Base-by-base conservation (phyloP, 495 filamentous ascomycete species). In the Xylaria curta region DNA sequence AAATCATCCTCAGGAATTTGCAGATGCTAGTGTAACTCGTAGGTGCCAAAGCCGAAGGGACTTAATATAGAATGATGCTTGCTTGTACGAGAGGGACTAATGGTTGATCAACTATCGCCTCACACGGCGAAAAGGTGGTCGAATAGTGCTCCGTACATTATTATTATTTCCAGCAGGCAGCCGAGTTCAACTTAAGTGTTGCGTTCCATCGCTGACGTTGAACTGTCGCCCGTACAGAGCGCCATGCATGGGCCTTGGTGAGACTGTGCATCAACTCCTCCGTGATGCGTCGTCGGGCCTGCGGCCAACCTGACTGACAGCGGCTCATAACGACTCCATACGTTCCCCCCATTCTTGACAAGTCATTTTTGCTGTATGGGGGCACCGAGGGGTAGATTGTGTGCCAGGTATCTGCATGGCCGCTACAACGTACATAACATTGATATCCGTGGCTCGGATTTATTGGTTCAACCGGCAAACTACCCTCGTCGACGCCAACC, bases 391-490 rank as follows among this genome's bases (percentile, higher is more conserved):
- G 56, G 44, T n/a, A 62, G 44, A 42, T 19, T 51, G 31, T 60
- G 42, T 69, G 56, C 42, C 53, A 54, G 15, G n/a, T 38, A 56
- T 68, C 36, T 58, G 66, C 65, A 67, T 67, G 49, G 49, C 65
- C 65, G 40, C 53, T 59, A 68, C 66, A 58, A 46, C 53, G 49
- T 60, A 68, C 68, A 70, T 70, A 71, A 59, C 69, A 75, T 66
- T 64, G 73, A 74, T 74, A 74, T 76, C 77, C 77, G 77, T 76
- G 77, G 77, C 75, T 74, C 72, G 73, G 73, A 59, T 72, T 71
- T 69, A 77, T 79, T 79, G 77, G 77, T 65, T 75, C 76, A 66
- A 40, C 74, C 75, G 60, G 66, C 66, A 42, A 74, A 64, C 59
- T 62, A 47, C 47, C 49, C 61, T 66, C 51, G 62, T 56, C 69